Evolutionary conservation across 306 rosid species (phyloP).

Genomic region (Neltuma alba): DNA sequence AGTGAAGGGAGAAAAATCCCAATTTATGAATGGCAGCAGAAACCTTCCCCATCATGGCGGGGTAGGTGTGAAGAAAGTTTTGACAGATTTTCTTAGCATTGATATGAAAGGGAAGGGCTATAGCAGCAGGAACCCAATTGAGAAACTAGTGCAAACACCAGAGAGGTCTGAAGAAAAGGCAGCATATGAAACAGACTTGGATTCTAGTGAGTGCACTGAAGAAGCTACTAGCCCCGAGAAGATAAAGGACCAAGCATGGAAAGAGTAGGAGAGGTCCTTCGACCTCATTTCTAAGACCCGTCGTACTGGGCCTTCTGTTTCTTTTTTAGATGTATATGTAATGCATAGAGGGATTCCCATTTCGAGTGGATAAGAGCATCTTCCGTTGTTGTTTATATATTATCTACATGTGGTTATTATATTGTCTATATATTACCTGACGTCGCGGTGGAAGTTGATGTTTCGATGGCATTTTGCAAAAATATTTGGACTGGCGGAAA

Average conservation of each 20-base stretch:
- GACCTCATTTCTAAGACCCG: background rate
- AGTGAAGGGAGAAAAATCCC: constrained; percentile 61
- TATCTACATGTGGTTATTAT: constrained; percentile 10
- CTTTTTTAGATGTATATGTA: constrained; percentile 38
- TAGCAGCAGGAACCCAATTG: constrained; percentile 35
- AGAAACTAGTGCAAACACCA: constrained; percentile 39
- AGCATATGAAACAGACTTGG: constrained; percentile 43
- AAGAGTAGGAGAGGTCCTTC: constrained; percentile 15
- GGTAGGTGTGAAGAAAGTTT: constrained; percentile 61
- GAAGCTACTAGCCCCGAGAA: constrained; percentile 31
- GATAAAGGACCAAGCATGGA: constrained; percentile 41
- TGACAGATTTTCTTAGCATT: constrained; percentile 82
- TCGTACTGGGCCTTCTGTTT: background rate
- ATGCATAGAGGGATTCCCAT: constrained; percentile 30
- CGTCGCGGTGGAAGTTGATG: background rate
- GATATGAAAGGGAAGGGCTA: constrained; percentile 53
- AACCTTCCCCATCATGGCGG: constrained; percentile 59
- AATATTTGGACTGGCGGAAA: background rate
- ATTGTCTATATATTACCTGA: background rate
- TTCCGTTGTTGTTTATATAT: background rate
- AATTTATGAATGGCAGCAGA: constrained; percentile 45
- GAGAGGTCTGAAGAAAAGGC: constrained; percentile 39
- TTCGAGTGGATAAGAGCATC: constrained; percentile 31
- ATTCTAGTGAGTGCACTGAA: constrained; percentile 31
- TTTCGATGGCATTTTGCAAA: background rate